Evolutionary conservation across 495 filamentous ascomycete genomes (phyloP).

Genomic region (Parathielavia hyrcaniae): DNA sequence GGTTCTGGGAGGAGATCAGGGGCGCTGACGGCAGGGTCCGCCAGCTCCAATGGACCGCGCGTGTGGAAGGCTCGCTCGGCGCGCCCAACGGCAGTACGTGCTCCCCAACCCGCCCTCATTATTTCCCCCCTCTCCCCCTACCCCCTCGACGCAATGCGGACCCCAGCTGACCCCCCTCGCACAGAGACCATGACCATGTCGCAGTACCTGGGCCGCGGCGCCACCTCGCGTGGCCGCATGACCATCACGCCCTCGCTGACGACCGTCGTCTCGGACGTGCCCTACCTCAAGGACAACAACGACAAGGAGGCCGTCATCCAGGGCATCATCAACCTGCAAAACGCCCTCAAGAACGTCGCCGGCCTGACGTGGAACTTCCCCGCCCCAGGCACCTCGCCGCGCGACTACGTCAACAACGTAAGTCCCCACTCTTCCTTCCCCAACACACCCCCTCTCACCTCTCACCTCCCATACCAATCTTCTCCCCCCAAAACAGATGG

Average conservation of each 20-base stretch:
- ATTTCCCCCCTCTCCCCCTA: background rate
- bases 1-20: constrained; percentile 53
- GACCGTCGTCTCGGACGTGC: constrained; percentile 49
- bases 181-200: constrained; percentile 53
- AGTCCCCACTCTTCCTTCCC: background rate
- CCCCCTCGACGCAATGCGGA: no score
- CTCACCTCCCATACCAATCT: background rate
- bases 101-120: no score
- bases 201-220: constrained; percentile 60
- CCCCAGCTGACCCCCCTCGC: no score
- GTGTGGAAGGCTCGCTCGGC: constrained; percentile 51
- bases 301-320: constrained; percentile 48
- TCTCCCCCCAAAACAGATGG: constrained; percentile 25
- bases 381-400: constrained; percentile 42
- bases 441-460: background rate
- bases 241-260: constrained; percentile 53
- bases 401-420: constrained; percentile 48
- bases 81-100: constrained; percentile 36
- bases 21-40: constrained; percentile 59
- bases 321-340: constrained; percentile 55
- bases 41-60: constrained; percentile 59
- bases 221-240: constrained; percentile 55
- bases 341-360: constrained; percentile 46
- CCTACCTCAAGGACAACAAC: constrained; percentile 49
- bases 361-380: constrained; percentile 53